These are phyloP conservation scores for Sporothrix curviconia DNA, from an alignment of 2,329 filamentous ascomycete species.

Conservation along the genomic window DNA sequence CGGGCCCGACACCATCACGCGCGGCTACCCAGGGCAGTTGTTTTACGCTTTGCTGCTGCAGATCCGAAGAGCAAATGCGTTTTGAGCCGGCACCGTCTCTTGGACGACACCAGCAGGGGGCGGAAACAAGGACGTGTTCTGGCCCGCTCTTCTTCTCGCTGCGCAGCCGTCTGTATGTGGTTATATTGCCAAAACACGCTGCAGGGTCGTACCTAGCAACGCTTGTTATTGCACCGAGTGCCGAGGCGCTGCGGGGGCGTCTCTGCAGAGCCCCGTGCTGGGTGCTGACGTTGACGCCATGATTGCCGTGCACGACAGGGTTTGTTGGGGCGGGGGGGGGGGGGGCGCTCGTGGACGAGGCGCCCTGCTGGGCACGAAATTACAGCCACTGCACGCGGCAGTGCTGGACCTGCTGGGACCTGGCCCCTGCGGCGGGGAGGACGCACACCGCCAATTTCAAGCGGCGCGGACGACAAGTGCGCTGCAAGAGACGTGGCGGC, in stretches of 20 bases:
- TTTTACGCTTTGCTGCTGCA: slow-evolving; percentile 74
- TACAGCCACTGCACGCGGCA: slow-evolving; percentile 64
- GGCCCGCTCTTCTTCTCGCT: slow-evolving; percentile 52
- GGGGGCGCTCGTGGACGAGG: slow-evolving; percentile 56
- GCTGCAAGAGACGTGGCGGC: slow-evolving; percentile 33
- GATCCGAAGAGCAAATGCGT: slow-evolving; percentile 61
- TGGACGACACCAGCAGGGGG: slow-evolving; percentile 27
- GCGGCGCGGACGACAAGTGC: slow-evolving; percentile 32
- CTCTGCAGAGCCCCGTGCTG: slow-evolving; percentile 36
- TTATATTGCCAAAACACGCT: slow-evolving; percentile 69
- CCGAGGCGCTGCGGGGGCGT: slow-evolving; percentile 46
- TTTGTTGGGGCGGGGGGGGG: too few species aligned
- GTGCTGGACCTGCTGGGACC: slow-evolving; percentile 71
- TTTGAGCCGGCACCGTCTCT: slow-evolving; percentile 50
- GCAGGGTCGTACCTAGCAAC: slow-evolving; percentile 70
- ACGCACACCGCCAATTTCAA: slow-evolving; percentile 44
- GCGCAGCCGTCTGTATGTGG: slow-evolving; percentile 66
- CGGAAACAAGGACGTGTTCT: too few species aligned
- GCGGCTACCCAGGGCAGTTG: slow-evolving; percentile 62
- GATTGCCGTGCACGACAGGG: slow-evolving; percentile 59
- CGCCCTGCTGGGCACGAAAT: slow-evolving; percentile 61
- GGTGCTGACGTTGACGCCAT: slow-evolving; percentile 69
- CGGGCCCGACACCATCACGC: slow-evolving; percentile 56
- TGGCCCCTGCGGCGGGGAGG: slow-evolving; percentile 61
- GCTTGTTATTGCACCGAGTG: slow-evolving; percentile 60